Evolutionary conservation across 2,329 filamentous ascomycete species (phyloP).

Genomic region (Tolypocladium sp.): DNA sequence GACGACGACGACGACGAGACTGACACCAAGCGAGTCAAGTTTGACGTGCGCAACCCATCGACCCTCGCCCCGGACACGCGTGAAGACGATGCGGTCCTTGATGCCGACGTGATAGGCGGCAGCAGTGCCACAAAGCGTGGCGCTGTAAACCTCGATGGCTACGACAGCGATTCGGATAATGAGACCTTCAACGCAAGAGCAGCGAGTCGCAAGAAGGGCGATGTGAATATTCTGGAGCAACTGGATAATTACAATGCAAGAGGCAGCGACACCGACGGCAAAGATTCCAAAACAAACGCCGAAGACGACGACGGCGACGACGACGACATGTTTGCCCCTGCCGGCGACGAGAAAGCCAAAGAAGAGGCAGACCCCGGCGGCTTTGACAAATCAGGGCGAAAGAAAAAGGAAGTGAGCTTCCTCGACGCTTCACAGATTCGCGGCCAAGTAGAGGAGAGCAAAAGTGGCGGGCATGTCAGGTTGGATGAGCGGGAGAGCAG

Average conservation of each 20-base stretch:
- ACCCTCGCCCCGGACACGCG: conserved; percentile 75
- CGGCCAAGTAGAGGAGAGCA: conserved; percentile 68
- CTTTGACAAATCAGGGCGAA: conserved; percentile 38
- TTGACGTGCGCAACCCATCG: conserved; percentile 91
- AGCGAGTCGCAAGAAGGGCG: conserved; percentile 43
- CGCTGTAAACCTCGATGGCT: conserved; percentile 92
- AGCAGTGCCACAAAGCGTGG: conserved; percentile 75
- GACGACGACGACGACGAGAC: conserved; percentile 45
- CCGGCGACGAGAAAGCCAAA: conserved; percentile 47
- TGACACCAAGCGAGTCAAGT: conserved; percentile 68
- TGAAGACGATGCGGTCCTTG: conserved; percentile 64
- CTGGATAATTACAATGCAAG: conserved; percentile 45
- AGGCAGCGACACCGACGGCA: conserved; percentile 25
- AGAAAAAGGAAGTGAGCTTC: conserved; percentile 54
- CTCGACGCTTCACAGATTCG: conserved; percentile 57
- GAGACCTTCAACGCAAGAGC: conserved; percentile 78
- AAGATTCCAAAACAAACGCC: conserved; percentile 19
- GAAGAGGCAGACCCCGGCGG: conserved; percentile 21
- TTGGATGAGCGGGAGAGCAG: conserved; percentile 47
- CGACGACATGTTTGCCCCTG: conserved; percentile 77
- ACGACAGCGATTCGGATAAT: conserved; percentile 88
- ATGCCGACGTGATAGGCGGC: conserved; percentile 87
- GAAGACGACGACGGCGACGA: conserved; percentile 50
- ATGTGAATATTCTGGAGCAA: conserved; percentile 41
- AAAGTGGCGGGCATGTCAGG: conserved; percentile 62